These are phyloP conservation scores for Boletus sensibilis DNA, from an alignment of 768 basidiomycete genomes.

Conservation along the genomic window DNA sequence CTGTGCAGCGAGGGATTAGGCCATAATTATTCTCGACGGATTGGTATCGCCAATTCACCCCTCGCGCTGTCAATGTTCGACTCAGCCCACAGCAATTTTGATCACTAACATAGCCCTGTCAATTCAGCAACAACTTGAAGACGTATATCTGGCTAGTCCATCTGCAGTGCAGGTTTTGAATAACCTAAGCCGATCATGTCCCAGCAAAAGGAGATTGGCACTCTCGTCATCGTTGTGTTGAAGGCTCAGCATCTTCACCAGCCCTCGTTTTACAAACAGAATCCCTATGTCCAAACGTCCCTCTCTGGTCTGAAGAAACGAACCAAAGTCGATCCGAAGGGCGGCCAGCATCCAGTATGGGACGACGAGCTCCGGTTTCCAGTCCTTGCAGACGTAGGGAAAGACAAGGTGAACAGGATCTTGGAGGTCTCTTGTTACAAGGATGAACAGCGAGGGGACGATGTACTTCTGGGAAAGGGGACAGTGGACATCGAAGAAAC, in stretches of 20 bases:
- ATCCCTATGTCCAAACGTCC: slow-evolving; percentile 72
- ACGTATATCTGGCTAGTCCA: neutral
- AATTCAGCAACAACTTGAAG: neutral
- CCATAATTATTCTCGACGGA: neutral
- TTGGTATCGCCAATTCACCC: neutral
- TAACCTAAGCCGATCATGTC: slow-evolving; percentile 19
- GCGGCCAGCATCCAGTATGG: slow-evolving; percentile 94
- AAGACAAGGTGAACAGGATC: slow-evolving; percentile 45
- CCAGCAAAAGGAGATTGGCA: slow-evolving; percentile 60
- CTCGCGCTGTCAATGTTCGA: no score
- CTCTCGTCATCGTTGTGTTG: slow-evolving; percentile 79
- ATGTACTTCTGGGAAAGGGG: slow-evolving; percentile 72
- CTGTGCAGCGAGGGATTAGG: no score
- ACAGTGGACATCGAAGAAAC: slow-evolving; percentile 75
- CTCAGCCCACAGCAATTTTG: neutral
- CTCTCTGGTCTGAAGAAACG: slow-evolving; percentile 62
- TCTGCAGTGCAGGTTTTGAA: no score
- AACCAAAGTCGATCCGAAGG: slow-evolving; percentile 75
- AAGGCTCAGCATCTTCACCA: slow-evolving; percentile 85
- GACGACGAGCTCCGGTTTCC: slow-evolving; percentile 84
- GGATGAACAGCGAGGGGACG: slow-evolving; percentile 70
- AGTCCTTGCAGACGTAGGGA: slow-evolving; percentile 58
- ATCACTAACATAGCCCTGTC: neutral
- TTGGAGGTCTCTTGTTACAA: slow-evolving; percentile 79
- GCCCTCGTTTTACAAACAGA: slow-evolving; percentile 87